phyloP scores from a whole-genome alignment of 140 eudicot species.

The Senecio squalidus region DNA sequence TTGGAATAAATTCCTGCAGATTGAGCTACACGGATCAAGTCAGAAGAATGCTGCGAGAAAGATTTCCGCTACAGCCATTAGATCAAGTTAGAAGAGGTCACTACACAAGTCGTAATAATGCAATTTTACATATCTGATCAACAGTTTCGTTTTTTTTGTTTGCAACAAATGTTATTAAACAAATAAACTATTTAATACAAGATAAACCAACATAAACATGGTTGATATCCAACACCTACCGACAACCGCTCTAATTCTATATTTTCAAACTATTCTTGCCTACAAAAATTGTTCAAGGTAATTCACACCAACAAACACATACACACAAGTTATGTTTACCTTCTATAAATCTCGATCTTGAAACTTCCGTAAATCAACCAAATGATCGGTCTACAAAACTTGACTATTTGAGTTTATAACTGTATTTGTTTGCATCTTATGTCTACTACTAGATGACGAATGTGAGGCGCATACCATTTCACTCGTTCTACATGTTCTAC shows the following conservation, averaged over 20 bases:
- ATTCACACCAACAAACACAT: neutral
- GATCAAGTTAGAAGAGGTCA: no score
- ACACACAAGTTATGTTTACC: neutral
- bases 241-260: neutral
- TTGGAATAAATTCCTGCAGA: no score
- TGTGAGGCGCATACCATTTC: conserved; percentile 98
- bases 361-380: neutral
- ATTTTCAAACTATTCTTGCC: neutral
- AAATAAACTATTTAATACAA: neutral
- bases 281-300: neutral
- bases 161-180: neutral
- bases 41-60: no score
- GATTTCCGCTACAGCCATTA: no score
- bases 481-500: conserved; percentile 84
- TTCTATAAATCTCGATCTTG: neutral
- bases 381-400: neutral
- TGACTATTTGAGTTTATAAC: conserved; percentile 22
- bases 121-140: no score
- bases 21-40: no score
- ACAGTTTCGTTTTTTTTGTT: neutral
- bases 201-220: neutral
- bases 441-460: conserved; percentile 92
- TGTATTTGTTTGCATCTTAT: conserved; percentile 47
- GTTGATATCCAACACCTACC: no score
- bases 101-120: neutral